Evolutionary conservation across 305 asterid genomes (phyloP), one percentile per base, ranked within the genome.

Genomic region (Ajuga reptans): DNA sequence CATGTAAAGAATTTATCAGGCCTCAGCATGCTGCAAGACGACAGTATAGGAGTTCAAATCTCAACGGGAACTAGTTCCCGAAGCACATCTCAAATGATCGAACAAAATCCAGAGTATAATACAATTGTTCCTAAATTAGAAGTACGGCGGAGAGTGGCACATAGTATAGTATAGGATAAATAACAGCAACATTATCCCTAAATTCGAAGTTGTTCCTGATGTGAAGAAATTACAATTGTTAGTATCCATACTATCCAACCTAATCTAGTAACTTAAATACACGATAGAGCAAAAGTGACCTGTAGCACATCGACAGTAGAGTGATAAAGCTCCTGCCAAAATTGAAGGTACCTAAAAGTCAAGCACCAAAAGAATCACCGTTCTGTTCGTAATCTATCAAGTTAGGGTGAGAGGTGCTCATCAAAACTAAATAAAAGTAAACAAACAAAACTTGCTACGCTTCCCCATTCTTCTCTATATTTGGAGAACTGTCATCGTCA

Each of bases 401-500:
- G 82, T 77, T 78, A 78, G 76, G 68, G 73, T 54, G 77, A 74
- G 77, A 42, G 53, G 56, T 57, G 56, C 77, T 68, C 60, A 51
- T 52, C 39, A 10, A 18, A 73, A 41, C 66, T 69, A 69, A 69
- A 69, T 45, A 51, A 58, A 64, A 54, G 17, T 39, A 46, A 29
- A 68, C n/a, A 58, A 8, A 39, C 11, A 1, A 39, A 39, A 49
- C 39, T 60, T 42, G 69, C 78, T 81, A 80, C n/a, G 77, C 76
- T 67, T 81, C 80, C 81, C 75, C 72, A 77, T 56, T 72, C 78
- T 83, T 85, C 83, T 78, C 82, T 77, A 77, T 79, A 73, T 71
- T 77, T 39, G 76, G 85, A 11, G 59, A 31, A 64, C 68, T 68
- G 37, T 73, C 86, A 42, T 78, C 92, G 0, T 81, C 86, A 16